Conservation (phyloP, 805 yeast species). For the Pichia nanzhaoensis region DNA sequence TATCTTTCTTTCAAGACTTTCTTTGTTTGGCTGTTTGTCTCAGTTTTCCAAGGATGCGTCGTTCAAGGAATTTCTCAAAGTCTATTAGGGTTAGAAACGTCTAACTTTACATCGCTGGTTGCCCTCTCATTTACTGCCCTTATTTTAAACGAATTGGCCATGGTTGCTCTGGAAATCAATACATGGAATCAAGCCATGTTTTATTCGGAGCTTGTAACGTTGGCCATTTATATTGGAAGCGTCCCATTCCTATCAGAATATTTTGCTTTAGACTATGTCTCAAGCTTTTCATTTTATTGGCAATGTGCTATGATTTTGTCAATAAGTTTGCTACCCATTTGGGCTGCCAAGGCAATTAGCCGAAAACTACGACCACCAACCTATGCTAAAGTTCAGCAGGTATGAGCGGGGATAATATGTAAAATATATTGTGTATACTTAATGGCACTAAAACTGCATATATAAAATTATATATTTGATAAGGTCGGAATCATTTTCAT, state of each 20-base stretch:
- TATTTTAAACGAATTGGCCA: slow-evolving; percentile 76
- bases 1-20: slow-evolving; percentile 83
- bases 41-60: slow-evolving; percentile 84
- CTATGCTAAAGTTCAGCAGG: slow-evolving; percentile 93
- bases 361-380: slow-evolving; percentile 85
- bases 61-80: slow-evolving; percentile 79
- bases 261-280: slow-evolving; percentile 62
- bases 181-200: slow-evolving; percentile 86
- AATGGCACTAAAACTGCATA: no score
- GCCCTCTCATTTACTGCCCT: slow-evolving; percentile 76
- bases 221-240: slow-evolving; percentile 59
- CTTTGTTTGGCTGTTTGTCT: slow-evolving; percentile 83
- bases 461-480: no score
- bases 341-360: slow-evolving; percentile 73
- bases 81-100: slow-evolving; percentile 54
- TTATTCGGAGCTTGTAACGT: slow-evolving; percentile 62
- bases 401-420: slow-evolving; percentile 22
- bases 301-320: slow-evolving; percentile 57
- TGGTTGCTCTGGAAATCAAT: slow-evolving; percentile 89
- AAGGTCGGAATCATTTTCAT: no score
- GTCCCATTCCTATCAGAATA: slow-evolving; percentile 86
- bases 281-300: slow-evolving; percentile 50
- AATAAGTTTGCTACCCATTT: slow-evolving; percentile 78
- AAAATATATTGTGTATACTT: background rate
- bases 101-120: slow-evolving; percentile 68